Conservation (phyloP, 257 asterid species). For the Solanum lycopersicoides region DNA sequence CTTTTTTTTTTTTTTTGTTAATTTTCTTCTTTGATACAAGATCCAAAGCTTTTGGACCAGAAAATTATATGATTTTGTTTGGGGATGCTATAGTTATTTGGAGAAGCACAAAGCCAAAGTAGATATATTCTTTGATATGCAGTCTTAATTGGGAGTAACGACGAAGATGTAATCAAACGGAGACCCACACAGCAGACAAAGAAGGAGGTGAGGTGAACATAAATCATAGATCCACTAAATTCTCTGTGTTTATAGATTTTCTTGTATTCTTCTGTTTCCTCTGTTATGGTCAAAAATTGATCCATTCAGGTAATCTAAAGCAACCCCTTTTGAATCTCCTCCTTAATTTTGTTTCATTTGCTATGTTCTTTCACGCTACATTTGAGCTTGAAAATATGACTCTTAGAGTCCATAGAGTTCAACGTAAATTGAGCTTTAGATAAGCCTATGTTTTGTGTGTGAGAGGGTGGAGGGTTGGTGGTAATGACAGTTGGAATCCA, state of each 20-base stretch:
- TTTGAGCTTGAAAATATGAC: neutral
- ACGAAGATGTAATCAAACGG: too few species aligned
- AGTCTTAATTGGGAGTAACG: too few species aligned
- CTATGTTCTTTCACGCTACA: too few species aligned
- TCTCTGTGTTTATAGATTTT: constrained; percentile 15
- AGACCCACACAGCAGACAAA: too few species aligned
- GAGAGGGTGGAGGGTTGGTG: too few species aligned
- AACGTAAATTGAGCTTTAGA: too few species aligned
- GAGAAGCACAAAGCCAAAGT: neutral
- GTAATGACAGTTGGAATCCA: too few species aligned
- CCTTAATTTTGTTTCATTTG: neutral
- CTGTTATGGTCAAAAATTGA: neutral
- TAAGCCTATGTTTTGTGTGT: too few species aligned
- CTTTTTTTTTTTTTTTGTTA: too few species aligned
- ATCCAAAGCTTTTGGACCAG: neutral
- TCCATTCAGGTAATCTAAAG: neutral
- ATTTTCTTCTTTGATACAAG: neutral
- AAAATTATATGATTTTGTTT: neutral
- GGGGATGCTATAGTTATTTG: neutral
- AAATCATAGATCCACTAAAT: neutral
- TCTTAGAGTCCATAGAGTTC: too few species aligned
- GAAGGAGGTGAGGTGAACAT: too few species aligned
- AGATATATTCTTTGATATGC: neutral
- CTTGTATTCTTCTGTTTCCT: neutral
- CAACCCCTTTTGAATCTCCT: neutral